Base-by-base conservation (phyloP, 495 filamentous ascomycete genomes). In the Neurospora hispaniola region DNA sequence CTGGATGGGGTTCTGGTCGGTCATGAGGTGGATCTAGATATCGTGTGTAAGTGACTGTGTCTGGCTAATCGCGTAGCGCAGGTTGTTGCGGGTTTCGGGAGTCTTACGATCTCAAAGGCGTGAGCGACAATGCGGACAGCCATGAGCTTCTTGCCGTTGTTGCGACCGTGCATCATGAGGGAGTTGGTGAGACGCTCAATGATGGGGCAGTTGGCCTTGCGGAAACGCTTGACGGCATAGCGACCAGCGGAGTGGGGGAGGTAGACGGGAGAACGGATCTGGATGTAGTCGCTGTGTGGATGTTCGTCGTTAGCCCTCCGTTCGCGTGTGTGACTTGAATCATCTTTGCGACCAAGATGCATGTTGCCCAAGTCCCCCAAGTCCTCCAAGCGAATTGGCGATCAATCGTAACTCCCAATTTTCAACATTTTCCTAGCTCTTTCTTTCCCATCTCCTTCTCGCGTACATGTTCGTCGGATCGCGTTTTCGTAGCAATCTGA, bases 131-230 rank as follows among this genome's bases (percentile, higher is more conserved):
- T 99, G 84, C 96, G 94, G 84, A 98, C 94, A 82, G 96, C 96
- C 93, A 96, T 97, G 76, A 98, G 91, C 93, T 99, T 99, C 92
- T 99, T 99, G 86, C 96, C 96, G 92, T 97, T 98, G 91, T 99
- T 99, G 86, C 96, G 96, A 83, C 96, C 96, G 90, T 99, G 97
- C 96, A 98, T 98, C 96, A 99, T 99, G 79, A 99, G 90, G 38
- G 96, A 98, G 90, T 99, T 99, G 87, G 96, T 98, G 74, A 99
- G 91, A 83, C 96, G 95, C 92, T 99, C 96, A 80, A 99, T 97
- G 89, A 99, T 98, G 78, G 96, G 96, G 91, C 96, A 98, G 90
- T 98, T 94, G 82, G 96, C 94, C 90, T 99, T 99, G 87, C 96
- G 91, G 93, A 99, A 99, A 79, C 96, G 92, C 92, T 99, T 99